Evolutionary conservation across 2,329 filamentous ascomycete genomes (phyloP), one percentile per base, ranked within the genome.

Genomic region (Fusarium sp.): DNA sequence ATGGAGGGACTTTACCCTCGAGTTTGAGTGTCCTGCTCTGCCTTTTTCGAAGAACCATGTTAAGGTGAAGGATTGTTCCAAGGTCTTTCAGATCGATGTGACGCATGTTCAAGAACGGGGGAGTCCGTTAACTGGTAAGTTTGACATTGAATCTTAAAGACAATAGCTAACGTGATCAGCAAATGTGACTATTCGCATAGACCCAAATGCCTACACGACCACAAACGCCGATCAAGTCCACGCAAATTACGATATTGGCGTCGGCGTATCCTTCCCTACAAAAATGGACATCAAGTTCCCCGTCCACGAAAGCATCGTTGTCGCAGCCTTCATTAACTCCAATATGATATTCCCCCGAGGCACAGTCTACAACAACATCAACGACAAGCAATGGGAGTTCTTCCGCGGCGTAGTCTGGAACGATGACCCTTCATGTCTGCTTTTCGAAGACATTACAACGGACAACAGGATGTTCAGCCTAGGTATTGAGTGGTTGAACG

Each of bases 361-460:
- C 4, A 70, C 67, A 8, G 63, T 62, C n/a, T 70, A 70, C 18
- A 65, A 70, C 25, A 70, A 70, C 14, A 59, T 70, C 21, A 67
- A 70, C 46, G 44, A 62, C 9, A 67, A 67, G 0, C 42, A 70
- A 42, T 70, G 66, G 66, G 68, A 70, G 4, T 70, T 41, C 4
- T 65, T 70, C 10, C 67, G 67, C 0, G 68, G 68, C 0, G 54
- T 70, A 7, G 53, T 70, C 4, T 70, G 68, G 68, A 70, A 65
- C 21, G 68, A 70, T 1, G 68, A 70, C 14, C 68, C 67, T 3
- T 64, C 67, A 3, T 70, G 68, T 19, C 49, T 67, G 0, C 23
- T 70, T 2, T 70, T 70, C 7, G 61, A 67, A 3, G 61, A 70
- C 3, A 19, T 26, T 4, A 30, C 39, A 2, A 52, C 55, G 6